Evolutionary conservation across 257 asterid genomes (phyloP), one percentile per base, ranked within the genome.

Genomic region (Nicotiana knightiana): DNA sequence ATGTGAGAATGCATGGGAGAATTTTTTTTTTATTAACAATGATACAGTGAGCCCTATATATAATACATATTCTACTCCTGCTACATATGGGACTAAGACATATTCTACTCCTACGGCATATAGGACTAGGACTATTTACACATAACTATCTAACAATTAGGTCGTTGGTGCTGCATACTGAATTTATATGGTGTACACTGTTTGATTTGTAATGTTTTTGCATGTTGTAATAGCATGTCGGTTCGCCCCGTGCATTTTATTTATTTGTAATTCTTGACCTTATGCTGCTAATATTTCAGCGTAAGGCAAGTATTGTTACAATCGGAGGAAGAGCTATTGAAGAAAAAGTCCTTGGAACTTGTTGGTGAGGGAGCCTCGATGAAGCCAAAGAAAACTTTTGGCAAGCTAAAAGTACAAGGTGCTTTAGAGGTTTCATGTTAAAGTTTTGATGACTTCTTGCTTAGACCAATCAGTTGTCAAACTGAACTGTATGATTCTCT

Each of bases 391-490:
- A 94, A 96, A 88, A 91, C 92, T 84, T 84, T 91, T 80, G 97
- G 98, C 89, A 94, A 94, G 87, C 89, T 96, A 76, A 96, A 90
- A 86, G 88, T 96, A 70, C 99, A 93, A 92, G 99, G 99, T 96
- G 32, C 81, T 65, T 62, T 39, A 53, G 37, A 76, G 37, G 32
- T 35, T 48, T 80, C 77, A 66, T 10, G 54, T n/a, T 65, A 3
- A 53, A 53, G 79, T 51, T 75, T 75, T 75, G 80, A 28, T 75
- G 80, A 28, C 5, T 75, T 15, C 63, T 51, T 5, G 10, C 80
- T 51, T 75, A 16, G 28, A 28, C 64, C 16, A 51, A 51, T 75
- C 67, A 57, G 58, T 24, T 26, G 15, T 3, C 77, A 43, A 43
- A 13, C 51, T 81, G 75, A 67, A 57, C 39, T 39, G 43, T 66